Conservation (phyloP, 1,284 basidiomycete species). For the Leucocoprinus gongylophorus region DNA sequence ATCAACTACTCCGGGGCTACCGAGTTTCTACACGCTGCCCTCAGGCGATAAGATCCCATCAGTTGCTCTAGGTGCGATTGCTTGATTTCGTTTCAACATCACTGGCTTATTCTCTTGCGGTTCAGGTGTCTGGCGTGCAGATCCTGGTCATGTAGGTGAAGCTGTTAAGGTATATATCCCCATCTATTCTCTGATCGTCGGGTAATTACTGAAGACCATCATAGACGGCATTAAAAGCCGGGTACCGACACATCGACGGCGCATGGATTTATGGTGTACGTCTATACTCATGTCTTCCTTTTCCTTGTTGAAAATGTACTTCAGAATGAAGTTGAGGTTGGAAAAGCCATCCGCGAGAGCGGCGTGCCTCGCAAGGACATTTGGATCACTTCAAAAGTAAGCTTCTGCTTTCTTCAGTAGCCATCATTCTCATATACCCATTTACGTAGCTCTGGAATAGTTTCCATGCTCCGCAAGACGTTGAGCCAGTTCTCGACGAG, state of each 20-base stretch:
- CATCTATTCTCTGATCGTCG: neutral
- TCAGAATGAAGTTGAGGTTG: conserved; percentile 76
- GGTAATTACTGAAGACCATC: neutral
- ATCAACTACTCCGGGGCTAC: conserved; percentile 24
- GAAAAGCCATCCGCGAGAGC: conserved; percentile 54
- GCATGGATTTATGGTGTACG: conserved; percentile 61
- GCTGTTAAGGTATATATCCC: conserved; percentile 44
- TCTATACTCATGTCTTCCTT: conserved; percentile 5
- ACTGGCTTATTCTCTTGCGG: neutral
- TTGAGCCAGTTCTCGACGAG: conserved; percentile 64
- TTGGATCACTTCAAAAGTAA: conserved; percentile 54
- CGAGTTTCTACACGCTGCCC: conserved; percentile 46
- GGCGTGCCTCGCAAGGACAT: conserved; percentile 55
- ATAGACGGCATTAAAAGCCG: conserved; percentile 47
- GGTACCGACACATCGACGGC: conserved; percentile 73
- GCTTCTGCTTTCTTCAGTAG: neutral
- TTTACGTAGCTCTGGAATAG: conserved; percentile 56
- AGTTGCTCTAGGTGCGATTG: conserved; percentile 47
- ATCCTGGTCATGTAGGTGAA: conserved; percentile 44
- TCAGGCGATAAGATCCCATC: conserved; percentile 58
- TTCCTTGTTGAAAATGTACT: neutral
- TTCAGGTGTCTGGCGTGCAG: conserved; percentile 58
- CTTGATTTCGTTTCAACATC: neutral
- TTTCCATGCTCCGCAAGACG: conserved; percentile 58
- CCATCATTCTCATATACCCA: neutral